Base-by-base conservation (phyloP, 2,329 filamentous ascomycete genomes). In the Rutstroemia sp. region DNA sequence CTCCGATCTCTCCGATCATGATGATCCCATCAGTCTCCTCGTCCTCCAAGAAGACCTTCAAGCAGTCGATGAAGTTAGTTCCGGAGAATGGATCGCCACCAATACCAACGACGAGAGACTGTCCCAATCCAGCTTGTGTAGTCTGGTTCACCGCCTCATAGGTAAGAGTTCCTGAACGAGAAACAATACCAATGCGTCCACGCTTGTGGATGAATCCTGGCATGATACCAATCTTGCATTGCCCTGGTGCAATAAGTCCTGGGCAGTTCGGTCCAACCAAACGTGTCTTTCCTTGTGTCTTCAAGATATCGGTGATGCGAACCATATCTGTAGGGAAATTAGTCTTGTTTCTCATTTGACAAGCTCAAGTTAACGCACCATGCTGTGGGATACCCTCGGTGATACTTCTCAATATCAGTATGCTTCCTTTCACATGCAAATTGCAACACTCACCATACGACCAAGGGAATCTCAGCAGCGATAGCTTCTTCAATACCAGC, bases 191-290 rank as follows among this genome's bases (percentile, higher is more conserved):
- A 72, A 99, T 92, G 74, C 94, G 92, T 69, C 94, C 94, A 75
- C 92, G 90, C 84, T 97, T 97, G 86, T 99, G 94, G 79, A 99
- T 97, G 82, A 97, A 96, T 69, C 94, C 94, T 64, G 94, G 90
- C 94, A 99, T 97, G 79, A 99, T 99, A 72, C 94, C 94, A 71
- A 99, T 97, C 81, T 99, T 99, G 85, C 94, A 99, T 84, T 95
- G 92, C 68, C 92, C 94, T 60, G 83, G 83, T 55, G 81, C 92
- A 75, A 97, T 97, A 76, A 97, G 92, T 73, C 92, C 94, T 63
- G 94, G 94, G 81, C 94, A 99, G 81, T 97, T 99, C 70, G 92
- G 92, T 66, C 92, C 92, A 61, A 97, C 91, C 69, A 99, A 83
- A 72, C 94, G 88, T 65, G 92, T 96, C 84, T 97, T 97, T 80